Evolutionary conservation across 306 rosid species (phyloP), one percentile per base, ranked within the genome.

Genomic region (Cicer yamashitae): DNA sequence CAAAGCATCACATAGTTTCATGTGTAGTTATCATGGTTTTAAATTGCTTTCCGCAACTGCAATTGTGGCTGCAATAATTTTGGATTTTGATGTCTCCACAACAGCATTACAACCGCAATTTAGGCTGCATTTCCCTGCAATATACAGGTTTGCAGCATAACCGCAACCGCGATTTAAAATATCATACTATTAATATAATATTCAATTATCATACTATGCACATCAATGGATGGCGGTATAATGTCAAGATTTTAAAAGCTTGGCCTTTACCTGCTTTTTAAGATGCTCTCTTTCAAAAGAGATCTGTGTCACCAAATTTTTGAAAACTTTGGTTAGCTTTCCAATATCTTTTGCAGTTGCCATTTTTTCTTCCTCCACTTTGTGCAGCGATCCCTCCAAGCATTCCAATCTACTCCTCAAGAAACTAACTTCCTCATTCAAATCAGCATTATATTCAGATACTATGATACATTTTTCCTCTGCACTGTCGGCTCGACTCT

Each of bases 231-330:
- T 6, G 20, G 67, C 0, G 40, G 71, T 47, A 54, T 52, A 60
- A 61, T 34, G 43, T 44, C 41, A 62, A 38, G 67, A 74, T 67
- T 60, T 60, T 73, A 64, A 53, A 72, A 79, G 38, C 59, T 18
- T 10, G 51, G 73, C 73, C 45, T 53, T 77, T 82, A 96, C 99
- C 99, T 89, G 88, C 82, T 92, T 88, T 77, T 83, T 88, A 73
- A 96, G 97, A 34, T 93, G 98, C 67, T 90, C 96, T 86, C 99
- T 91, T 86, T 96, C 99, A 73, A 88, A 79, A 78, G 98, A 91
- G 73, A 96, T 81, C 75, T 89, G 93, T 80, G 86, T 75, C 45
- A 87, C 80, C 88, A 92, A 82, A 78, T 81, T 82, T 70, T 88
- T 87, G 66, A 96, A 86, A 66, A 87, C 76, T 71, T 82, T 85